phyloP scores from a whole-genome alignment of 75 land plant species.

The Larix kaempferi region DNA sequence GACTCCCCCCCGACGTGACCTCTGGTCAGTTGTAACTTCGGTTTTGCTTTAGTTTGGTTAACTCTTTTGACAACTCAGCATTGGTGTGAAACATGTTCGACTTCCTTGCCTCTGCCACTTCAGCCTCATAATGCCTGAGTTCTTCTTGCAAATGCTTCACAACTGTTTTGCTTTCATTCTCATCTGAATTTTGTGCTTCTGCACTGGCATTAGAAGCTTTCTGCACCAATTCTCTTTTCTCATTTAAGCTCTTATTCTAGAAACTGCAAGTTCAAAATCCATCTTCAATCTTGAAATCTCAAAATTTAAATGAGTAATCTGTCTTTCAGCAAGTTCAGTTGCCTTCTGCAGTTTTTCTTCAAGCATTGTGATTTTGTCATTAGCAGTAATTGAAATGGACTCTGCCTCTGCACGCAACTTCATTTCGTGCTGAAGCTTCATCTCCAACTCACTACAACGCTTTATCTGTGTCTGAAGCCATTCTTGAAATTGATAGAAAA shows the following conservation, averaged over 20 bases:
- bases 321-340: conserved; percentile 49
- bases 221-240: conserved; percentile 55
- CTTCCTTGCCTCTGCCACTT: no score
- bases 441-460: conserved; percentile 62
- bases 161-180: conserved; percentile 37
- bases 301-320: conserved; percentile 39
- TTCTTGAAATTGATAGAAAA: conserved; percentile 53
- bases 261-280: conserved; percentile 55
- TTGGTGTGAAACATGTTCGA: no score
- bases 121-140: conserved; percentile 48
- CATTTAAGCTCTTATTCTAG: conserved; percentile 40
- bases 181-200: conserved; percentile 28
- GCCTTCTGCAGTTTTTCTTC: conserved; percentile 35
- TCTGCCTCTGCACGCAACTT: conserved; percentile 65
- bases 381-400: conserved; percentile 39
- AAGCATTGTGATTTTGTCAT: conserved; percentile 33
- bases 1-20: no score
- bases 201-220: conserved; percentile 20
- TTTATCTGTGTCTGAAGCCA: conserved; percentile 49
- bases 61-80: no score
- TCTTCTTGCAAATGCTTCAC: conserved; percentile 80
- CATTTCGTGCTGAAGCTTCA: conserved; percentile 66
- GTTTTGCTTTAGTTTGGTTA: no score
- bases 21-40: no score
- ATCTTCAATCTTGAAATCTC: conserved; percentile 48